These are phyloP conservation scores for Crucihimalaya himalaica DNA, from an alignment of 345 rosid species.

Conservation along the genomic window DNA sequence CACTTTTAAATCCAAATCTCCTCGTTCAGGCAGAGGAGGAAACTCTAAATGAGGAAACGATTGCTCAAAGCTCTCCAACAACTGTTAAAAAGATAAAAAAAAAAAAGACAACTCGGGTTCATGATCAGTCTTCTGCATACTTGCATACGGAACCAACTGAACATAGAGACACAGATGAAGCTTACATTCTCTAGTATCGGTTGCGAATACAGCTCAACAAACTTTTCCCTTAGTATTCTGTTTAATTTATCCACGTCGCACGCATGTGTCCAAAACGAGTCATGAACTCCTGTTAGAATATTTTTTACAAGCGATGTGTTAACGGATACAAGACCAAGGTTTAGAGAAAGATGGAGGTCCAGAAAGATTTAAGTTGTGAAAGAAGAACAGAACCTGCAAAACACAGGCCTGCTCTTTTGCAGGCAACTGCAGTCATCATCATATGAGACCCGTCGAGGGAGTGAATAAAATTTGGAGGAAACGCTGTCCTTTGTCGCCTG, in stretches of 20 bases:
- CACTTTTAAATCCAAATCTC: slow-evolving; percentile 77
- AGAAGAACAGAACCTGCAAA: slow-evolving; percentile 71
- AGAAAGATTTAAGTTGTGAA: slow-evolving; percentile 21
- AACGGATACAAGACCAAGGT: slow-evolving; percentile 23
- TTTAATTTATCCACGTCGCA: slow-evolving; percentile 89
- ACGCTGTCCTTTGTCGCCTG: slow-evolving; percentile 90
- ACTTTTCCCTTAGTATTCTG: slow-evolving; percentile 83
- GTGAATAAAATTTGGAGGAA: slow-evolving; percentile 98
- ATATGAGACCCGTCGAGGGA: slow-evolving; percentile 98
- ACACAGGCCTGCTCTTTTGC: slow-evolving; percentile 74
- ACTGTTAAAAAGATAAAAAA: slow-evolving; percentile 44
- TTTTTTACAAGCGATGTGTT: slow-evolving; percentile 10
- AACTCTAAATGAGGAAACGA: slow-evolving; percentile 71
- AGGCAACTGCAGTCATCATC: slow-evolving; percentile 99
- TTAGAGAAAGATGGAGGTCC: slow-evolving; percentile 20
- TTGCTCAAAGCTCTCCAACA: slow-evolving; percentile 81
- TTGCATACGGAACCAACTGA: slow-evolving; percentile 11
- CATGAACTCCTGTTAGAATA: slow-evolving; percentile 81
- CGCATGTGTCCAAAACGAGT: slow-evolving; percentile 99
- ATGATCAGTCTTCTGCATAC: slow-evolving; percentile 61
- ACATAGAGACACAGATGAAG: slow-evolving; percentile 17
- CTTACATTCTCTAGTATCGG: slow-evolving; percentile 93
- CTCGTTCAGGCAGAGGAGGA: slow-evolving; percentile 86
- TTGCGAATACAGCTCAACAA: slow-evolving; percentile 80
- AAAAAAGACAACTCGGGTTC: slow-evolving; percentile 20